Evolutionary conservation across 2,329 filamentous ascomycete species (phyloP), one percentile per base, ranked within the genome.

Genomic region (Rugonectria rugulosa): DNA sequence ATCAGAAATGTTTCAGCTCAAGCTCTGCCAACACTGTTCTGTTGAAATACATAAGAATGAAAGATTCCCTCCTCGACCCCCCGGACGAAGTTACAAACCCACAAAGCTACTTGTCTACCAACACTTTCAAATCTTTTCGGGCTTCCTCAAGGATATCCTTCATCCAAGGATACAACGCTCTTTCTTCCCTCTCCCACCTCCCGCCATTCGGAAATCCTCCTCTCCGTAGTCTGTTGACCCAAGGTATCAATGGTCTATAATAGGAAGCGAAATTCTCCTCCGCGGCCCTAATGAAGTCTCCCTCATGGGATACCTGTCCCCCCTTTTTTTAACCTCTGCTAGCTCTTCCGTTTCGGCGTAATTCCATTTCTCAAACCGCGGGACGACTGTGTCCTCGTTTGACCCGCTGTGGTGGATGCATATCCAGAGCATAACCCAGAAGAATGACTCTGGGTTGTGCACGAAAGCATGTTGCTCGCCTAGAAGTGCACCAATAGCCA

Each of bases 381-480:
- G 6, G 6, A 11, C 12, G 32, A 12, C 17, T 9, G 17, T 36
- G 17, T 36, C 32, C 17, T 36, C 14, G 32, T 15, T 15, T 15
- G 24, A 11, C 11, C 24, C 6, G 24, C 11, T 27, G 24, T 27
- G 24, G 24, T 27, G 24, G 11, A 27, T 27, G 24, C 24, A 27
- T 27, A 27, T 11, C 24, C 17, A 9, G 24, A 51, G 47, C 3
- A 60, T n/a, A 0, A 58, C 59, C 76, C 68, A 80, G 61, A 78
- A 80, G 56, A 80, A 79, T 5, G 73, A 81, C 60, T 80, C 74
- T 10, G 78, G 69, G 53, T 79, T 71, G 59, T 81, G 72, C 68
- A 79, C 79, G 26, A 77, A 78, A 1, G 69, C 76, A 62, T 79
- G 73, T 31, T 72, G 55, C 63, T 79, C 69, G 21, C 71, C 74